Conservation (phyloP, 2,329 filamentous ascomycete genomes). For the Botrytis tulipae region DNA sequence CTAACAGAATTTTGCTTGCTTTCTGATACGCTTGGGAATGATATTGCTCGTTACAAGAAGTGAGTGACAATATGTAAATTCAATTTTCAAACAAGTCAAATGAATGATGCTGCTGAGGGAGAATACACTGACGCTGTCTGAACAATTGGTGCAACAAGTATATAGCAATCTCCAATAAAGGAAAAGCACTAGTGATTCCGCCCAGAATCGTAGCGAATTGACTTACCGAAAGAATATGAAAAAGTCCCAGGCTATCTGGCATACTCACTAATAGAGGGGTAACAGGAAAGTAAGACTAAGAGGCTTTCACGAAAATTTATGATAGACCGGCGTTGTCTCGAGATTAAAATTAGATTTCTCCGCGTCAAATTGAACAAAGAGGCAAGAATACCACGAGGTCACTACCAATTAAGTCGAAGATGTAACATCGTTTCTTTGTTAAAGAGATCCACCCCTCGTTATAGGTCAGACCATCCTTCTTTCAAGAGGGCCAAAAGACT, state of each 20-base stretch:
- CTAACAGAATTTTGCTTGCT: not conserved
- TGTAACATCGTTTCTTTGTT: constrained; percentile 8
- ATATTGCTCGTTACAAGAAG: not conserved
- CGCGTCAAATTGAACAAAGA: not conserved
- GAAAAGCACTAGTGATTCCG: not conserved
- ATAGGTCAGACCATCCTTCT: not conserved
- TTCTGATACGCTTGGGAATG: not conserved
- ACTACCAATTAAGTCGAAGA: not conserved
- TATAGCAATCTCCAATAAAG: constrained; percentile 12
- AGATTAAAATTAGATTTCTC: constrained; percentile 12
- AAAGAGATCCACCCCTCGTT: not conserved
- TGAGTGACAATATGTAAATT: not conserved
- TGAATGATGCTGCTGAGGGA: not conserved
- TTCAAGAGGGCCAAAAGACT: not conserved
- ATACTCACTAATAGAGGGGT: not conserved
- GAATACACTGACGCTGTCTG: not conserved
- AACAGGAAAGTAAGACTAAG: not conserved
- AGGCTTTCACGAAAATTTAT: not conserved
- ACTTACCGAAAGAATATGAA: not conserved
- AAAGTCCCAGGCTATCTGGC: not conserved
- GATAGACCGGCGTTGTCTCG: not conserved
- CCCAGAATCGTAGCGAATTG: not conserved
- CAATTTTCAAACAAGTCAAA: not conserved
- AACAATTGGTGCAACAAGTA: not conserved
- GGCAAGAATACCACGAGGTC: not conserved